Evolutionary conservation across 495 filamentous ascomycete species (phyloP), one percentile per base, ranked within the genome.

Genomic region (Penicillium crystallinum): DNA sequence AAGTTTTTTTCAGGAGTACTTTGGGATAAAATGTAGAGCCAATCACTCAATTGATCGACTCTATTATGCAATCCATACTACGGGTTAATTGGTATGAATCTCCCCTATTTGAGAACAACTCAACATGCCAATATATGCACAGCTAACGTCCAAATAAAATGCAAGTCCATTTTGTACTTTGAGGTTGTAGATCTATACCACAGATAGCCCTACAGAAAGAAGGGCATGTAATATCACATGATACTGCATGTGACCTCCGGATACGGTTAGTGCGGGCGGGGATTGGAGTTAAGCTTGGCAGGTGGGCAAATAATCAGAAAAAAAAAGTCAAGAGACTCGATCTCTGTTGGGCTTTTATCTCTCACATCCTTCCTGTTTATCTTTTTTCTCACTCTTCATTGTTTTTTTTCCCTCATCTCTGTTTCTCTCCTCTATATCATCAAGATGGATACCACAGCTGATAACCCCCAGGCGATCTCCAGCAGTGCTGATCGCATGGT

Each of bases 401-500:
- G n/a, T 39, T 6, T 29, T 19, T 52, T 19, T 35, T 33, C 18
- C 51, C 56, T 41, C 34, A 23, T 33, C 39, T 33, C 9, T n/a
- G 8, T 43, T 49, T 37, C 39, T 46, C 17, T 29, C 39, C 41
- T 21, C 27, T 11, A 9, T 30, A 40, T 35, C 43, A 12, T 27
- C 59, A 71, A 52, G 22, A 75, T 75, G 71, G 60, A 59, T 48
- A 42, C 29, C 38, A 65, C 47, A 55, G 42, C 49, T n/a, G 65
- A 64, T 55, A 60, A 48, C 22, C 45, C 58, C 52, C 60, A 56
- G 31, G 57, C 54, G 30, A 71, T 61, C 49, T 44, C 67, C 54
- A 77, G 72, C 71, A 77, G 74, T 54, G 74, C 74, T 41, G 76
- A 81, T 56, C 70, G 68, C 55, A 73, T 79, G 68, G 77, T 75